These are phyloP conservation scores for Bolboschoenoplectus hybrid DNA, from an alignment of 202 grass and related monocot genomes.

Conservation along the genomic window DNA sequence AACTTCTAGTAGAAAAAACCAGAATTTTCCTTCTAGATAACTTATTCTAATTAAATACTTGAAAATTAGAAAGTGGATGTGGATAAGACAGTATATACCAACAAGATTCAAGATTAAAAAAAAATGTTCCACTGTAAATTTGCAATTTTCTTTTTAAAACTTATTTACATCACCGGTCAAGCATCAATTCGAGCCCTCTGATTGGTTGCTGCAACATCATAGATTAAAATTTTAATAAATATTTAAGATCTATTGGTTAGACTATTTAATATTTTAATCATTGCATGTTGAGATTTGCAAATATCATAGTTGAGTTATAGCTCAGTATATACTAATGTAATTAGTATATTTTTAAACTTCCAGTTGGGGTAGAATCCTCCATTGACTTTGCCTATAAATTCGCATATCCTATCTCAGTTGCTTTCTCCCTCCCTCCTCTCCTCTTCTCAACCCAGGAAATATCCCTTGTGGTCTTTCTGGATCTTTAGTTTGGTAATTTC, in stretches of 20 bases:
- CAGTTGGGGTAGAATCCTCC: not conserved
- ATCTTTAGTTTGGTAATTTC: conserved; percentile 23
- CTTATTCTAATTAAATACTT: conserved; percentile 22
- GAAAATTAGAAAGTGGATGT: conserved; percentile 4
- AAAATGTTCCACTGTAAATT: not conserved
- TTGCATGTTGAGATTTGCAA: not conserved
- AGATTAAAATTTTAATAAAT: not conserved
- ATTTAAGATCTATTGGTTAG: not conserved
- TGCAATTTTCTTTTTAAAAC: not conserved
- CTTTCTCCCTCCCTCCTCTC: conserved; percentile 20
- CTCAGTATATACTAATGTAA: not conserved
- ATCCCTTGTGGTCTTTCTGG: not conserved
- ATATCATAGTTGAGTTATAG: not conserved
- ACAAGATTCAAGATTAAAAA: conserved; percentile 38
- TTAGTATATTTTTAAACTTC: not conserved
- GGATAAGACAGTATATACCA: conserved; percentile 32
- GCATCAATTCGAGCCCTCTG: conserved; percentile 9
- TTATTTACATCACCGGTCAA: conserved; percentile 2
- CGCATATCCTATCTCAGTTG: not conserved
- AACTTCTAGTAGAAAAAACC: not conserved
- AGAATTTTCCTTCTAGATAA: not conserved
- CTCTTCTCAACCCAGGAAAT: not conserved
- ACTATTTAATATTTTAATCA: conserved; percentile 15
- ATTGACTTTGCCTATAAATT: conserved; percentile 42
- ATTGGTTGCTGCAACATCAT: conserved; percentile 18